phyloP scores from a whole-genome alignment of 768 basidiomycete species.

The Macrocybe gigantea region DNA sequence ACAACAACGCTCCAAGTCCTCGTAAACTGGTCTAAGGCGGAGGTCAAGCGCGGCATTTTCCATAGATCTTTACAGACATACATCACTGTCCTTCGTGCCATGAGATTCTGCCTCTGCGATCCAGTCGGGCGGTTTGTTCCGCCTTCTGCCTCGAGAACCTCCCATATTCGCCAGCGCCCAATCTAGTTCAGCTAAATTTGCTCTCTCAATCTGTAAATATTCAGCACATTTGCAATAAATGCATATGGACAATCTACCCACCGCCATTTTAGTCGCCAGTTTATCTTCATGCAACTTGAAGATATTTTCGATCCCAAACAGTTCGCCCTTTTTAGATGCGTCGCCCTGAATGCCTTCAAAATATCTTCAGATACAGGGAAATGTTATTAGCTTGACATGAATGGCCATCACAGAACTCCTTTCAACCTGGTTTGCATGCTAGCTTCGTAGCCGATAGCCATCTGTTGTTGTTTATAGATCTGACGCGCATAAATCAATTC shows the following conservation, averaged over 20 bases:
- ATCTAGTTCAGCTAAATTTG: constrained; percentile 66
- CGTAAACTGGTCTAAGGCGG: constrained; percentile 41
- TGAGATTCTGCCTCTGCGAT: constrained; percentile 35
- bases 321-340: constrained; percentile 66
- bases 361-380: constrained; percentile 36
- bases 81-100: constrained; percentile 33
- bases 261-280: constrained; percentile 68
- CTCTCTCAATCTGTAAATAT: constrained; percentile 62
- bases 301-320: constrained; percentile 84
- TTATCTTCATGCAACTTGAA: constrained; percentile 71
- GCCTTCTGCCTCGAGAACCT: constrained; percentile 29
- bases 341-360: constrained; percentile 84
- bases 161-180: constrained; percentile 74
- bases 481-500: constrained; percentile 87
- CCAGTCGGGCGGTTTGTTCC: constrained; percentile 32
- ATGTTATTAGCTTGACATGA: not conserved
- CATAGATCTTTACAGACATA: not conserved
- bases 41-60: not conserved
- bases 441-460: constrained; percentile 85
- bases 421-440: constrained; percentile 72
- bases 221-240: not conserved
- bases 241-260: constrained; percentile 24
- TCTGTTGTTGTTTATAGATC: constrained; percentile 90
- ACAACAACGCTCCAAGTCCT: constrained; percentile 61
- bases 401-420: not conserved